phyloP scores from a whole-genome alignment of 257 asterid species.

The Anisodus acutangulus region DNA sequence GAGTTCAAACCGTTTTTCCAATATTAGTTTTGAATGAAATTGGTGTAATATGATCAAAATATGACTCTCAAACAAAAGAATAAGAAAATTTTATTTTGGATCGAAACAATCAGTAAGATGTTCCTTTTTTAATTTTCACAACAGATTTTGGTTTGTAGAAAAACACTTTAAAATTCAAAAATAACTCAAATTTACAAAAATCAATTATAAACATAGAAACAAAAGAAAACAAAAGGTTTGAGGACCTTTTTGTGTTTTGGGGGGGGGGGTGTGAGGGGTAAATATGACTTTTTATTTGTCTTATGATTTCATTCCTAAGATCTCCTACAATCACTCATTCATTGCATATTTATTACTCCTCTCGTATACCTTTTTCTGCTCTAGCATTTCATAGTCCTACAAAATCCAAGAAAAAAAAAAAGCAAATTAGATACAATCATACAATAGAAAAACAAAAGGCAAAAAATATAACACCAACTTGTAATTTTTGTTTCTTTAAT shows the following conservation, averaged over 20 bases:
- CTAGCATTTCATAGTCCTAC: neutral
- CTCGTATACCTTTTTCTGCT: neutral
- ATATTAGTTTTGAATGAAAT: too few species aligned
- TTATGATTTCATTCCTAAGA: neutral
- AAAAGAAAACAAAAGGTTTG: neutral
- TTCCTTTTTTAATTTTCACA: too few species aligned
- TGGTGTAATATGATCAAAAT: too few species aligned
- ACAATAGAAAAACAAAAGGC: neutral
- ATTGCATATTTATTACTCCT: neutral
- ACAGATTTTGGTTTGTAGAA: too few species aligned
- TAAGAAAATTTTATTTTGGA: neutral
- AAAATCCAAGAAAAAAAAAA: neutral
- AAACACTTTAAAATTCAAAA: too few species aligned
- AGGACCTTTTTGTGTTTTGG: too few species aligned
- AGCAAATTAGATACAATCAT: too few species aligned
- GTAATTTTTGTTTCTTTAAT: neutral
- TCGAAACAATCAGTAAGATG: neutral
- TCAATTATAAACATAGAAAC: too few species aligned
- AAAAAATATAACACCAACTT: neutral
- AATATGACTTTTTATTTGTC: neutral
- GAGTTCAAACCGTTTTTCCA: too few species aligned
- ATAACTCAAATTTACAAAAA: neutral
- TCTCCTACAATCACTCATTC: too few species aligned
- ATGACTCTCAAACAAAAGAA: too few species aligned
- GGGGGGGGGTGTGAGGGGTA: neutral